Evolutionary conservation across 2,329 filamentous ascomycete species (phyloP), one percentile per base, ranked within the genome.

Genomic region (Cercospora sojina): DNA sequence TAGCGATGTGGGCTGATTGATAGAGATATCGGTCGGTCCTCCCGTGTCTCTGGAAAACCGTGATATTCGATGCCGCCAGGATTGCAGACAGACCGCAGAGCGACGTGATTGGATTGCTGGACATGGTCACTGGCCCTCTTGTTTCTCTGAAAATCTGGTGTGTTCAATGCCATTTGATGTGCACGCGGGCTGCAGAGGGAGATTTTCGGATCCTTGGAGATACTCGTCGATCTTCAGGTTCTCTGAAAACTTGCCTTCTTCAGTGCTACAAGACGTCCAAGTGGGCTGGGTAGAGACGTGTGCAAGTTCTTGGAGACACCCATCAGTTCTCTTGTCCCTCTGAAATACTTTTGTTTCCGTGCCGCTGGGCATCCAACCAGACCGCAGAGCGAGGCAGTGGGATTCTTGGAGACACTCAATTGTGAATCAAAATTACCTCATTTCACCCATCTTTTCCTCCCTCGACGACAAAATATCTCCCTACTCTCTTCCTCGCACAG

Each of bases 381-480:
- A 25, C 23, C 8, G 47, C 23, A 13, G 25, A 51, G 1, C 47
- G 47, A 51, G 1, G 13, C 20, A 27, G 47, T 27, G 0, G 47
- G 23, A n/a, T 35, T 20, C 2, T 16, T 57, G n/a, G 53, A 57
- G 31, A 57, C 7, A 35, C 27, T 35, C 53, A 7, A n/a, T 57
- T 16, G 53, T 18, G 31, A 13, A 57, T 35, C 16, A 7, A 16
- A 29, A 29, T 53, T 5, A 29, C 47, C 16, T 20, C 8, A 57
- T 57, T 35, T 74, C 71, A 73, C 25, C 66, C 63, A 23, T 67
- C 68, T 62, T 83, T 84, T 35, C 83, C 83, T 70, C 85, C 88
- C 69, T 91, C 86, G 2, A 95, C 92, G 7, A 94, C 87, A 72
- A 96, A 94, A 74, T 89, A 96, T 70, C 84, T 86, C 13, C 91